Evolutionary conservation across 352 stramenopile genomes (phyloP).

Genomic region (Phytophthora pini): DNA sequence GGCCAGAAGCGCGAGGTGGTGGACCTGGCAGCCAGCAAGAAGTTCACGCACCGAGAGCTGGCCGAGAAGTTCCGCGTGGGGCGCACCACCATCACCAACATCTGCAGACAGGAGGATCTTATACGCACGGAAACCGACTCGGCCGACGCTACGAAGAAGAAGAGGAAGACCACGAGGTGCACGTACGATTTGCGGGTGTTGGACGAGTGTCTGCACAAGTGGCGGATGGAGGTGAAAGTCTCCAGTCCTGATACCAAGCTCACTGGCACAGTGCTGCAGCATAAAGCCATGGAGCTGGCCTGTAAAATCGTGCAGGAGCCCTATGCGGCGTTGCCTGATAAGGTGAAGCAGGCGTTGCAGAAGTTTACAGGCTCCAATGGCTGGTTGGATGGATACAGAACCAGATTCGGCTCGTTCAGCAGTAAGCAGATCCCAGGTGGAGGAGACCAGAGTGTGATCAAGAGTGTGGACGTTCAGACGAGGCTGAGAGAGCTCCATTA

Average conservation of each 20-base stretch:
- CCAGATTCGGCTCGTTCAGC: slow-evolving; percentile 83
- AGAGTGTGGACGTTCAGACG: slow-evolving; percentile 87
- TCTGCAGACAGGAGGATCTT: slow-evolving; percentile 82
- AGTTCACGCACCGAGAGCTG: slow-evolving; percentile 86
- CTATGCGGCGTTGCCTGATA: slow-evolving; percentile 72
- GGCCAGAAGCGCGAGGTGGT: slow-evolving; percentile 89
- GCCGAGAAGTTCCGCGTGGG: slow-evolving; percentile 84
- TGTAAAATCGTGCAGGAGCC: slow-evolving; percentile 77
- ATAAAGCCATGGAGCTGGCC: slow-evolving; percentile 87
- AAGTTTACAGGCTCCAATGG: slow-evolving; percentile 87
- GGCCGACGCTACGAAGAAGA: slow-evolving; percentile 85
- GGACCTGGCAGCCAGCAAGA: slow-evolving; percentile 83
- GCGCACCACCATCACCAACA: slow-evolving; percentile 88
- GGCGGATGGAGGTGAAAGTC: slow-evolving; percentile 87
- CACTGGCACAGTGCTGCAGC: slow-evolving; percentile 81
- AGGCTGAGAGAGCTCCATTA: slow-evolving; percentile 84
- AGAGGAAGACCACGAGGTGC: slow-evolving; percentile 87
- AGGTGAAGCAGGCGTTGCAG: slow-evolving; percentile 70
- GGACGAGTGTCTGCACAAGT: slow-evolving; percentile 89
- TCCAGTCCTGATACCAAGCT: slow-evolving; percentile 81
- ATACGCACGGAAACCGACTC: slow-evolving; percentile 89
- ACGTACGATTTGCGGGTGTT: slow-evolving; percentile 83
- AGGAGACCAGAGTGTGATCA: slow-evolving; percentile 70
- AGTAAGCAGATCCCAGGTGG: slow-evolving; percentile 61
- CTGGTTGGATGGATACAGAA: slow-evolving; percentile 88